Base-by-base conservation (phyloP, 257 asterid species). In the Eucommia ulmoides region DNA sequence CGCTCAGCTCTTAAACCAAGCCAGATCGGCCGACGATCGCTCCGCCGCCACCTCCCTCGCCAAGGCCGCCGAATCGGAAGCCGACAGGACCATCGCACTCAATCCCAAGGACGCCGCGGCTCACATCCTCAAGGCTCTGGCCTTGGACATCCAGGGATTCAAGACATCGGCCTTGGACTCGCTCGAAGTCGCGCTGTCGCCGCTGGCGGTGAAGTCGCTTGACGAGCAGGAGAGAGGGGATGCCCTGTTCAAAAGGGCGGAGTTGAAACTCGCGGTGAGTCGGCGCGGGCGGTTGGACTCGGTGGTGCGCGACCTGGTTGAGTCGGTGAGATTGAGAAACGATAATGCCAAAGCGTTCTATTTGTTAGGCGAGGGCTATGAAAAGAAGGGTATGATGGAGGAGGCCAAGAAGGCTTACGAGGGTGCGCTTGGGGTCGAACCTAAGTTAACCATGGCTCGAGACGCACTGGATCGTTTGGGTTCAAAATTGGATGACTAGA, bases 231-330 rank as follows among this genome's bases (percentile, higher is more conserved):
- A 84, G 80, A 72, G 65, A 45, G 74, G 72, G 16, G 89, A 81
- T 7, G 87, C 91, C 19, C 60, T 81, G 65, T 70, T 51, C 53
- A 84, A 81, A 73, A 49, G 93, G 45, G 95, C 91, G 3, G 83
- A 67, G 78, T 51, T 79, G 75, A 75, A 63, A 65, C 41, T 51
- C 33, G 66, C 59, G 45, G 44, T 55, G 55, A 69, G 60, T 47
- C 66, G 60, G 50, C 69, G 29, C 47, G 74, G 63, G 7, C 52
- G 11, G 23, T 55, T 66, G 45, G 86, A 75, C 51, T 62, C 69
- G 42, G 82, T 64, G 49, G 45, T 73, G 47, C 77, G 35, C 19
- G 95, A 84, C 50, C 65, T 81, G 83, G 48, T 65, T 41, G 77
- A 74, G 20, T 72, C 84, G 55, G 68, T 81, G 51, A 47, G 51